A percentile compares a stretch with the other conserved stretches of the same genome.
Conservation (phyloP, 2,329 filamentous ascomycete genomes). For the Penicillium crustosum region DNA sequence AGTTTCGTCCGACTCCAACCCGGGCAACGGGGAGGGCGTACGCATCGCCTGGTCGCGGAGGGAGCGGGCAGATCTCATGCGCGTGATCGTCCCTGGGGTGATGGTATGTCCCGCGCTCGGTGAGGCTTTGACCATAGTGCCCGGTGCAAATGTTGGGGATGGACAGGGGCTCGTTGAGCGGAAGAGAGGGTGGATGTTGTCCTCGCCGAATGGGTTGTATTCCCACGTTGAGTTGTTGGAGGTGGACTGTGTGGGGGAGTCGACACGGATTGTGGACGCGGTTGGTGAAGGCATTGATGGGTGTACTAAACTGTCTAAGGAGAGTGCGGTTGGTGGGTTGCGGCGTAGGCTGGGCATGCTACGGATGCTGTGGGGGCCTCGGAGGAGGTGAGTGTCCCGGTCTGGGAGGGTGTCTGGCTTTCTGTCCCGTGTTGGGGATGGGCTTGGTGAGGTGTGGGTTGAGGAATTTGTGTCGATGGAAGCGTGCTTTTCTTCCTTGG, state of each 20-base stretch:
- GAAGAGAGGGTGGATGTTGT: slow-evolving; percentile 60
- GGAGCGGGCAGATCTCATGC: slow-evolving; percentile 39
- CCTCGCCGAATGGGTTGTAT: slow-evolving; percentile 41
- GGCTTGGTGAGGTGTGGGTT: slow-evolving; percentile 13
- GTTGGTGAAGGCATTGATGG: slow-evolving; percentile 20
- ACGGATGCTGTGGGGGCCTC: slow-evolving; percentile 17
- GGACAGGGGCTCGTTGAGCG: slow-evolving; percentile 54
- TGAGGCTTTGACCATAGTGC: slow-evolving; percentile 57
- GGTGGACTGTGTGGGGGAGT: slow-evolving; percentile 15
- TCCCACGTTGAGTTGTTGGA: slow-evolving; percentile 11
- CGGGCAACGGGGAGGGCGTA: slow-evolving; percentile 13
- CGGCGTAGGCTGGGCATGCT: slow-evolving; percentile 25
- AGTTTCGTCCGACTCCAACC: not conserved
- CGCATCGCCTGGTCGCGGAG: slow-evolving; percentile 23
- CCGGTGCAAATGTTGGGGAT: slow-evolving; percentile 52
- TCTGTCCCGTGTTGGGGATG: slow-evolving; percentile 14
- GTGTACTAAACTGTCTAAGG: slow-evolving; percentile 28
- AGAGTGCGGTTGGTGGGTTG: slow-evolving; percentile 23
- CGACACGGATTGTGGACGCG: slow-evolving; percentile 21
- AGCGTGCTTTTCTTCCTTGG: slow-evolving; percentile 22
- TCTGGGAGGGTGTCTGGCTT: slow-evolving; percentile 3
- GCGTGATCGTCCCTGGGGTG: slow-evolving; percentile 37
- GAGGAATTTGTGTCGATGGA: slow-evolving; percentile 26
- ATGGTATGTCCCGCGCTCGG: slow-evolving; percentile 56
- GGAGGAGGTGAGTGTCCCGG: slow-evolving; percentile 14